Percentiles rank a stretch among this genome's conserved stretches.
Evolutionary conservation across 2,329 filamentous ascomycete species (phyloP).

Genomic region (Fusarium pininemorale): DNA sequence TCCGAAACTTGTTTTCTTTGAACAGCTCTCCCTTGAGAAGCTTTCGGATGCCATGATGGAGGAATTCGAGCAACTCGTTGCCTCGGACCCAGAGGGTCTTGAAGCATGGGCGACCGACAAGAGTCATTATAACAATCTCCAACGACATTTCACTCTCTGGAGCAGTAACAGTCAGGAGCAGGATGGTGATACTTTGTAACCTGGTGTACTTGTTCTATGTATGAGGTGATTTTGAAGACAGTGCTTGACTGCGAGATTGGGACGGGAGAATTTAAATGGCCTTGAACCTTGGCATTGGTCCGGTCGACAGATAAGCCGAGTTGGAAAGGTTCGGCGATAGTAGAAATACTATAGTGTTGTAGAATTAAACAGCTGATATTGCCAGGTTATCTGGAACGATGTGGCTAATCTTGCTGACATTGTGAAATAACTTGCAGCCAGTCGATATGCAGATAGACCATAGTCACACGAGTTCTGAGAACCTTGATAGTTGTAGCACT

Average conservation of each 20-base stretch:
- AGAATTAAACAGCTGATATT: neutral
- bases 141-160: neutral
- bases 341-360: neutral
- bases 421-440: neutral
- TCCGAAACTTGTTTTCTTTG: neutral
- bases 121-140: fast-evolving
- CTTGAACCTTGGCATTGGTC: neutral
- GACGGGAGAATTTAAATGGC: neutral
- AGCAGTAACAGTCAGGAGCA: neutral
- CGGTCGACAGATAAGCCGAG: neutral
- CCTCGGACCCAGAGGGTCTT: fast-evolving
- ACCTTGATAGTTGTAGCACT: no score
- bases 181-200: neutral
- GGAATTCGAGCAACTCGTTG: neutral
- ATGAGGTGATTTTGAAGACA: neutral
- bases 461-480: neutral
- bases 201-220: neutral
- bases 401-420: neutral
- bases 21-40: neutral
- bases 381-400: neutral
- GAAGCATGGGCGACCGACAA: neutral
- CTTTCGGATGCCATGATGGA: fast-evolving
- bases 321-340: neutral
- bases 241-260: neutral
- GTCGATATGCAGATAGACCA: neutral